phyloP scores from a whole-genome alignment of 169 alveolate species.

The Theileria annulata region DNA sequence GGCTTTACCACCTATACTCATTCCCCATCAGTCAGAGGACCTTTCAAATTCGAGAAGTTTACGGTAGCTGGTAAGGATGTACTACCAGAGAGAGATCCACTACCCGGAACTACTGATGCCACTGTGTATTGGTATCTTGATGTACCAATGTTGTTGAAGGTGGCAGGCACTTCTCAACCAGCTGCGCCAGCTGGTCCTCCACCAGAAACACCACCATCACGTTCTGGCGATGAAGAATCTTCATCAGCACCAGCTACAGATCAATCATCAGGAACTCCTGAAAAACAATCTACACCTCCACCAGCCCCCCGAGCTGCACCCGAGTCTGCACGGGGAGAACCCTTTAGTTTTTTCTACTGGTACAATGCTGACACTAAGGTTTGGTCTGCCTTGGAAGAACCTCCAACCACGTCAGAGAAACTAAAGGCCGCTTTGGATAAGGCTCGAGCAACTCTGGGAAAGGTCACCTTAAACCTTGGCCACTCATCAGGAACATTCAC shows the following conservation, averaged over 20 bases:
- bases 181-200: not conserved
- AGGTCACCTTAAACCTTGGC: conserved; percentile 8
- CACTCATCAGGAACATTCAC: conserved; percentile 14
- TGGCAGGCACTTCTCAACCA: not conserved
- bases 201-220: not conserved
- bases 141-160: not conserved
- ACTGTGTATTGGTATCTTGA: conserved; percentile 3
- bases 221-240: not conserved
- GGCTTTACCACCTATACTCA: not conserved
- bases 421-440: not conserved
- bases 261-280: not conserved
- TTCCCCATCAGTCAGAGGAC: not conserved
- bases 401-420: not conserved
- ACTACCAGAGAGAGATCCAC: not conserved
- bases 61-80: conserved; percentile 6
- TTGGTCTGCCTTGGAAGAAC: not conserved
- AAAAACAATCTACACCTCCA: not conserved
- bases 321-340: not conserved
- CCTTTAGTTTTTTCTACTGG: not conserved
- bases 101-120: not conserved
- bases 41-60: conserved; percentile 13
- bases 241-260: not conserved
- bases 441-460: conserved; percentile 10
- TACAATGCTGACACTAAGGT: not conserved
- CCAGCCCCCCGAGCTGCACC: not conserved